Base-by-base conservation (phyloP, 805 yeast genomes). In the fission yeast (Schizosaccharomyces pombe) region DNA sequence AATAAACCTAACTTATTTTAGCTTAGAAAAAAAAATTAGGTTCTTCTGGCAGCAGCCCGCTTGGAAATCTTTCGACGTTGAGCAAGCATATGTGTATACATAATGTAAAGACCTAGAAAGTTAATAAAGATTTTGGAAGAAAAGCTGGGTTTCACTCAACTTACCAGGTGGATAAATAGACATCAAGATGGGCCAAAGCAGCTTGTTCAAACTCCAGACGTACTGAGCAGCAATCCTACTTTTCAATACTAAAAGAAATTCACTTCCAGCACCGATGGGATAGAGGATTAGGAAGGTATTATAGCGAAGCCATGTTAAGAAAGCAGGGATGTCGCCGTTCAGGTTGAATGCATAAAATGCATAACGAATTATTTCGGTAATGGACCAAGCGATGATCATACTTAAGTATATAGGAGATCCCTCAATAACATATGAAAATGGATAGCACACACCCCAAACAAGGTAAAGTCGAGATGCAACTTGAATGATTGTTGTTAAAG, bases 181-280 rank as follows among this genome's bases (percentile, higher is more conserved):
- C 68, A 89, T 71, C 54, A 77, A 70, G 1, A 66, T 71, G 55
- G 77, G 70, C 59, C 86, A 70, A 55, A 76, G 65, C 63, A 73
- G 71, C 47, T 78, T 74, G 67, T 76, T 78, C 67, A 71, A 32
- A 62, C 73, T 52, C 60, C 58, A 63, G 54, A 69, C 73, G 52
- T 55, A 57, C 53, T 60, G 57, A n/a, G 95, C 94, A 52, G 75
- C 76, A n/a, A 72, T 74, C 54, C 89, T 70, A 0, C 95, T 79
- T 55, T 77, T 67, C 67, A 76, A 80, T 57, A 85, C 73, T 68
- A 85, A 76, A 34, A 72, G 62, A 57, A 82, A 71, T 65, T 91
- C 98, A 57, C 89, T 78, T 1, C 82, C 75, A n/a, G 87, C 95
- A 2, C 98, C 98, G 22, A 82, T 66, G 19, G 98, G 98, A 63